Base-by-base conservation (phyloP, 1,139 yeast species). In the Lodderomyces parapsilosis region DNA sequence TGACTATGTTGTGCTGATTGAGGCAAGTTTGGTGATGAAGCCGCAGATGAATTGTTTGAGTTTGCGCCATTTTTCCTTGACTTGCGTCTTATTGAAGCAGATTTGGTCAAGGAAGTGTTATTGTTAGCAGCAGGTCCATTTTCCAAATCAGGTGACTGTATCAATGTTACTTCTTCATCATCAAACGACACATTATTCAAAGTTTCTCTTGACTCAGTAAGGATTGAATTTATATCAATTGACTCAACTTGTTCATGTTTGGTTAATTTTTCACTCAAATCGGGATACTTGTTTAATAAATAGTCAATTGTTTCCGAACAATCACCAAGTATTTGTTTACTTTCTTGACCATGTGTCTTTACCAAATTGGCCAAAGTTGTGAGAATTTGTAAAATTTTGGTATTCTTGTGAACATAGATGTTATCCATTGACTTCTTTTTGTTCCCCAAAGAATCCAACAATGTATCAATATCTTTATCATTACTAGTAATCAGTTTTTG, bases 291-390 rank as follows among this genome's bases (percentile, higher is more conserved):
- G 10, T 53, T 66, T 19, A 64, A 43, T 34, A 72, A 56, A 14
- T 53, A 49, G 27, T 58, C 56, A 37, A 72, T 57, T 22, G 62
- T 59, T 22, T 61, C 60, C 17, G 65, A 56, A 48, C 63, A 65
- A 43, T 70, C 68, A 43, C 57, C 62, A 38, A 74, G 58, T 8
- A 68, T 54, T 7, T 56, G 45, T 54, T 71, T 64, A 41, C 71
- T 59, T 49, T 76, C 75, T 59, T 70, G 68, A 42, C 82, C 82
- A 52, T 78, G 82, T 24, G 63, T 53, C 48, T 67, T 73, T 2
- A 81, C 67, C 11, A 76, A 68, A 28, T 60, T 57, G 1, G 80
- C 78, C 44, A 80, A 64, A 38, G 65, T 60, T 6, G 68, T 53
- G 46, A 80, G 63, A 25, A 77, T 68, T 11, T 71, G 74, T 41